Percentiles rank a stretch among this genome's conserved stretches.
Evolutionary conservation across 495 filamentous ascomycete genomes (phyloP).

Genomic region (Lindgomyces ingoldianus): DNA sequence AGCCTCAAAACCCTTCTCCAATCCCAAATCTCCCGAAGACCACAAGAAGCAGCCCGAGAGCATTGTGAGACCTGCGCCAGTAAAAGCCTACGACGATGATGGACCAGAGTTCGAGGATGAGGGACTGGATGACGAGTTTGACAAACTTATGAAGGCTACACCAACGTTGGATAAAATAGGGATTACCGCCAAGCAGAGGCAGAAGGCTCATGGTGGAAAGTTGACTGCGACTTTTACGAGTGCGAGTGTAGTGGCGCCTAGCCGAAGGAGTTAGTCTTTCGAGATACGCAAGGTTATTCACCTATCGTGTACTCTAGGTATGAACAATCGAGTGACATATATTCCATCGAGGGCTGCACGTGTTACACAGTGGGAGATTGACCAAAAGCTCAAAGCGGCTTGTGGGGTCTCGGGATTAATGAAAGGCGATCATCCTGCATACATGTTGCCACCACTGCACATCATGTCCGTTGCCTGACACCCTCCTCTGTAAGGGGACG

Average conservation of each 20-base stretch:
- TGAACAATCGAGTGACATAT: too few relatives aligned
- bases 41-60: slow-evolving; percentile 56
- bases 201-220: slow-evolving; percentile 45
- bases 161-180: slow-evolving; percentile 82
- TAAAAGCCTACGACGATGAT: slow-evolving; percentile 45
- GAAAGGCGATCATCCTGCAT: too few relatives aligned
- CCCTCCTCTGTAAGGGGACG: too few relatives aligned
- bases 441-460: too few relatives aligned
- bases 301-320: too few relatives aligned
- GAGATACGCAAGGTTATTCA: too few relatives aligned
- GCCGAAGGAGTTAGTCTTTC: slow-evolving; percentile 5
- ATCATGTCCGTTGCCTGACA: too few relatives aligned
- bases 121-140: slow-evolving; percentile 58
- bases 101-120: slow-evolving; percentile 66
- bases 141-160: slow-evolving; percentile 87
- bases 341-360: too few relatives aligned
- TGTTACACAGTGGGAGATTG: too few relatives aligned
- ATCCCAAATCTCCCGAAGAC: slow-evolving; percentile 57
- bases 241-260: slow-evolving; percentile 22
- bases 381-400: too few relatives aligned
- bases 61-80: slow-evolving; percentile 15
- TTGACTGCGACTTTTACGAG: slow-evolving; percentile 27
- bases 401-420: too few relatives aligned
- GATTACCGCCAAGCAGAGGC: slow-evolving; percentile 60
- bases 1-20: slow-evolving; percentile 80